Conservation (phyloP, 208 protist genomes). For the Porcisia deanei region DNA sequence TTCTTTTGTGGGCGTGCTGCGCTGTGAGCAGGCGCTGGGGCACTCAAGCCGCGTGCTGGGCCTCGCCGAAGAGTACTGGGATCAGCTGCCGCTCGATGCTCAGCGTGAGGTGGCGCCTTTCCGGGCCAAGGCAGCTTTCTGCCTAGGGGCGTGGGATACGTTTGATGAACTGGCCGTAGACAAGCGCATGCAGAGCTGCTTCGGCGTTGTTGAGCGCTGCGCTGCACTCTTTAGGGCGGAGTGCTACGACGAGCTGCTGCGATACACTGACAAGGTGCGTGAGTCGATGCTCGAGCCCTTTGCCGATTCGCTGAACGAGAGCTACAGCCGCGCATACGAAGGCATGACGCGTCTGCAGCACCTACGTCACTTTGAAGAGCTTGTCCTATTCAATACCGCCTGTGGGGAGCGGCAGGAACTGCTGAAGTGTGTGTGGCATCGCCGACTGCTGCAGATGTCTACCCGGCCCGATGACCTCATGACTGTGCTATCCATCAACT, state of each 20-base stretch:
- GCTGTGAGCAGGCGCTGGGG: constrained; percentile 82
- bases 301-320: constrained; percentile 84
- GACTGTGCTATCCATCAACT: constrained; percentile 95
- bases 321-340: constrained; percentile 92
- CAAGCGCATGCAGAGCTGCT: constrained; percentile 38
- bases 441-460: constrained; percentile 85
- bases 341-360: constrained; percentile 97
- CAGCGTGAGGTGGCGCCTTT: constrained; percentile 70
- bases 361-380: constrained; percentile 98
- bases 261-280: constrained; percentile 59
- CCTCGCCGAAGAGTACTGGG: constrained; percentile 69
- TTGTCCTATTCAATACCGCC: constrained; percentile 94
- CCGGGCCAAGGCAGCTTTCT: constrained; percentile 82
- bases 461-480: constrained; percentile 93
- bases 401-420: constrained; percentile 54
- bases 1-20: constrained; percentile 71
- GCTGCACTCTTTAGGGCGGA: constrained; percentile 68
- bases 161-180: constrained; percentile 73
- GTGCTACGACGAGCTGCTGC: constrained; percentile 56
- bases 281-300: constrained; percentile 76
- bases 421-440: constrained; percentile 88
- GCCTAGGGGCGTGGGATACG: constrained; percentile 68
- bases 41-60: constrained; percentile 63
- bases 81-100: constrained; percentile 40
- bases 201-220: constrained; percentile 79